Conservation (phyloP, 2,329 filamentous ascomycete genomes). For the Pezicula radicicola region DNA sequence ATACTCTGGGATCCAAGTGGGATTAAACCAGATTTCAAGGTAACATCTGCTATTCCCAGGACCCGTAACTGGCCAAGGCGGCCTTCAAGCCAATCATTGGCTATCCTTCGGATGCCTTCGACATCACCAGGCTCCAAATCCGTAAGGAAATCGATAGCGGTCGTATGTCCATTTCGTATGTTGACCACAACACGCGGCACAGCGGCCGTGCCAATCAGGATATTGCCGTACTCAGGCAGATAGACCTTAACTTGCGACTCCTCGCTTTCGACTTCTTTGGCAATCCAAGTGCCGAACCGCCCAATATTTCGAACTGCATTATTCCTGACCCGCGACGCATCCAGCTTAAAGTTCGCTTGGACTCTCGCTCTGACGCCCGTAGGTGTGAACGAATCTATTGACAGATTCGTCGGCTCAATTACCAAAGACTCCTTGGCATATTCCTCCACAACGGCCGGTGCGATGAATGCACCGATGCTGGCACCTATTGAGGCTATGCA, state of each 20-base stretch:
- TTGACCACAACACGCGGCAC: conserved; percentile 74
- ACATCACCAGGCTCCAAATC: conserved; percentile 74
- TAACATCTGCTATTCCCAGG: conserved; percentile 69
- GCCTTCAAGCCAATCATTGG: conserved; percentile 85
- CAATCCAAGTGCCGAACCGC: conserved; percentile 75
- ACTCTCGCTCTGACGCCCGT: conserved; percentile 77
- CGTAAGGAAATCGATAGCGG: conserved; percentile 73
- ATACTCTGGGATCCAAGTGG: conserved; percentile 75
- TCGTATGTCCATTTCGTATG: conserved; percentile 75
- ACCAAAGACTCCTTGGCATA: conserved; percentile 83
- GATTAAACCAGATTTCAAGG: conserved; percentile 76
- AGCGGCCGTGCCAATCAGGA: conserved; percentile 72
- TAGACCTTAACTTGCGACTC: conserved; percentile 72
- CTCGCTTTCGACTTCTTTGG: conserved; percentile 70
- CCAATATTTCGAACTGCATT: conserved; percentile 73
- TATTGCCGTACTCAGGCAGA: conserved; percentile 77
- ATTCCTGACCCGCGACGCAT: conserved; percentile 72
- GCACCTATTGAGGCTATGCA: conserved; percentile 62
- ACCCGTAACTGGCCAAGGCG: conserved; percentile 69
- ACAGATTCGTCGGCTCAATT: conserved; percentile 78
- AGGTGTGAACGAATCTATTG: conserved; percentile 79
- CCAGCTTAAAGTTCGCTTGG: conserved; percentile 77
- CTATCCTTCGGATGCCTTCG: conserved; percentile 73
- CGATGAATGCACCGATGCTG: conserved; percentile 75
- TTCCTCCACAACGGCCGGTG: conserved; percentile 75